A percentile compares a stretch with the other conserved stretches of the same genome.
Evolutionary conservation across 2,329 filamentous ascomycete species (phyloP).

Genomic region (Zopfia rhizophila): DNA sequence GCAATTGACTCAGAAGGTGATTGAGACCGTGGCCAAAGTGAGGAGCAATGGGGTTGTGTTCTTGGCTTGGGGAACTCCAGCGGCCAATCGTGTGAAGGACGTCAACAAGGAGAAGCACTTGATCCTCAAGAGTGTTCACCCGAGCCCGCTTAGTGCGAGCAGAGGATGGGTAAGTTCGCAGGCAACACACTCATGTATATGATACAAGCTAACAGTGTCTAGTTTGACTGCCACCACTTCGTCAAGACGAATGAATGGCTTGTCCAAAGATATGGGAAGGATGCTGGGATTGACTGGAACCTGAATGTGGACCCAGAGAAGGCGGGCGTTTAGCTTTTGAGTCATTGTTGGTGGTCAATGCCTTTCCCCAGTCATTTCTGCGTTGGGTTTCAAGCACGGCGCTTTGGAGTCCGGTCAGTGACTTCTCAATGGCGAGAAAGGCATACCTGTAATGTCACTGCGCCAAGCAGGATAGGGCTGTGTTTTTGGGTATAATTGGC

Average conservation of each 20-base stretch:
- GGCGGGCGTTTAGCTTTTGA: constrained; percentile 47
- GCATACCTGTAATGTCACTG: too few species aligned
- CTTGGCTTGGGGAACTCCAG: constrained; percentile 90
- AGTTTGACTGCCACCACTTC: constrained; percentile 84
- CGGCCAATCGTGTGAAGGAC: constrained; percentile 79
- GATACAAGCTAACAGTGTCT: constrained; percentile 49
- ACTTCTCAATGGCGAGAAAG: too few species aligned
- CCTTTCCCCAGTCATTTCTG: too few species aligned
- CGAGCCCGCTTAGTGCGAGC: constrained; percentile 87
- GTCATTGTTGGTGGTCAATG: too few species aligned
- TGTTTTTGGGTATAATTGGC: too few species aligned
- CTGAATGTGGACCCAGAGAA: constrained; percentile 60
- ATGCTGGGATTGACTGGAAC: constrained; percentile 87
- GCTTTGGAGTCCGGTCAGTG: too few species aligned
- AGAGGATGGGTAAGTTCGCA: constrained; percentile 74
- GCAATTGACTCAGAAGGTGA: constrained; percentile 87
- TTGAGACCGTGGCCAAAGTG: constrained; percentile 84
- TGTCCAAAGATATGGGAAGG: constrained; percentile 77
- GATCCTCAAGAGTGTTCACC: constrained; percentile 88
- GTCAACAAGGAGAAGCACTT: constrained; percentile 80
- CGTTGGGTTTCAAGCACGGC: too few species aligned
- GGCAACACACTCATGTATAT: neutral
- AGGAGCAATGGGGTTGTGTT: constrained; percentile 88
- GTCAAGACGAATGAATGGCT: constrained; percentile 88
- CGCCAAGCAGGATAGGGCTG: too few species aligned